Percentiles rank a stretch among this genome's conserved stretches.
phyloP scores from a whole-genome alignment of 1,284 basidiomycete species.

The Dichomitus squalens region DNA sequence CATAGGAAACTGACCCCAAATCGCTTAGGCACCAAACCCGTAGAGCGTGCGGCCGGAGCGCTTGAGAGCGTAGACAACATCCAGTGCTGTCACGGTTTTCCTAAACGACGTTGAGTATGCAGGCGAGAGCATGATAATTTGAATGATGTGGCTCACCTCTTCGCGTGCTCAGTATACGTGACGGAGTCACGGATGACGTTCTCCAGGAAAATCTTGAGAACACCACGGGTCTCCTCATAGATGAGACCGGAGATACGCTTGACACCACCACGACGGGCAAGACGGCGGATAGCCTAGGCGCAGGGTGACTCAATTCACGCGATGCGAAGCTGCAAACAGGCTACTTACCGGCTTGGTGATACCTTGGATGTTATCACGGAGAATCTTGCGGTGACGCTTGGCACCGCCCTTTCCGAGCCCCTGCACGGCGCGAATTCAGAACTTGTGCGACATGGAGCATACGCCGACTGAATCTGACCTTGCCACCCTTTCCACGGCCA shows the following conservation, averaged over 20 bases:
- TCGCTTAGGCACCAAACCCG: slow-evolving; percentile 62
- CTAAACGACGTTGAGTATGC: slow-evolving; percentile 9
- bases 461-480: slow-evolving; percentile 36
- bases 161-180: slow-evolving; percentile 88
- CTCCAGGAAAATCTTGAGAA: slow-evolving; percentile 91
- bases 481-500: slow-evolving; percentile 77
- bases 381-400: slow-evolving; percentile 88
- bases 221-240: slow-evolving; percentile 94
- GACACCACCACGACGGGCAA: slow-evolving; percentile 94
- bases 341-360: slow-evolving; percentile 59
- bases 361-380: slow-evolving; percentile 90
- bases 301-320: slow-evolving; percentile 56
- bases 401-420: slow-evolving; percentile 67
- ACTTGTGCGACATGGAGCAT: neutral
- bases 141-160: slow-evolving; percentile 45
- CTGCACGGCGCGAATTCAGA: slow-evolving; percentile 15
- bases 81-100: slow-evolving; percentile 84
- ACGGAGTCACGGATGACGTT: slow-evolving; percentile 83
- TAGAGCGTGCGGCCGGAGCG: slow-evolving; percentile 81
- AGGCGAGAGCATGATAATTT: neutral
- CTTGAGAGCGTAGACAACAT: slow-evolving; percentile 85
- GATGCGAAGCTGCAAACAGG: neutral
- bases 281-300: slow-evolving; percentile 82
- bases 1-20: slow-evolving; percentile 18
- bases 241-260: slow-evolving; percentile 94